Conservation (phyloP, 2,329 filamentous ascomycete genomes). For the Trichoderma asperellum region DNA sequence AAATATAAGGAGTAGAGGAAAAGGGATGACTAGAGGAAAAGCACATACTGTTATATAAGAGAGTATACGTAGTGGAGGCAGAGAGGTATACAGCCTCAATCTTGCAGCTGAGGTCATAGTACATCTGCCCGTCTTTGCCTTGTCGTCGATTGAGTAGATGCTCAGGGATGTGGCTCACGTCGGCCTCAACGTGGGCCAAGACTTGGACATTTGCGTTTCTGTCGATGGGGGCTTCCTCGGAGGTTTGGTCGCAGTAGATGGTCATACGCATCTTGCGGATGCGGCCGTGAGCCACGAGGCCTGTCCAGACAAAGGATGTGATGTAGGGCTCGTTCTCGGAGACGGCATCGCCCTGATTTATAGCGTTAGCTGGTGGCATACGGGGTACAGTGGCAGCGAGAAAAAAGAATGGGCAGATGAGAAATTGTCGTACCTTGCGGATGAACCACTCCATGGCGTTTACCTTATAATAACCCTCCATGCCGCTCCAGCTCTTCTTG, state of each 20-base stretch:
- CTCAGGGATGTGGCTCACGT: conserved; percentile 48
- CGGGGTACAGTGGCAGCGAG: neutral
- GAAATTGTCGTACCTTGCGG: conserved; percentile 37
- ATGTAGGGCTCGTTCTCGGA: conserved; percentile 47
- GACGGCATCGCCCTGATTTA: conserved; percentile 43
- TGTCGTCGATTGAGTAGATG: conserved; percentile 39
- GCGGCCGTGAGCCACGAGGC: conserved; percentile 41
- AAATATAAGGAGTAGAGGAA: no score
- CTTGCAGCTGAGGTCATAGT: conserved; percentile 47
- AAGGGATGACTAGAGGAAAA: no score
- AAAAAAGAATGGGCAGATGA: no score
- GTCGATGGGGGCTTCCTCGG: conserved; percentile 42
- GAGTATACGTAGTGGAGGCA: conserved; percentile 48
- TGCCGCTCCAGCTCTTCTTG: conserved; percentile 44
- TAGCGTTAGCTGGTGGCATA: conserved; percentile 1
- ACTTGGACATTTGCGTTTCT: conserved; percentile 44
- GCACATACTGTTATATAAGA: conserved; percentile 48
- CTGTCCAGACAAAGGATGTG: conserved; percentile 40
- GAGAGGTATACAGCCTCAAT: conserved; percentile 50
- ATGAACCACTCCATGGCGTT: conserved; percentile 52
- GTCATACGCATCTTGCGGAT: conserved; percentile 42
- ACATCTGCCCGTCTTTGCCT: conserved; percentile 45
- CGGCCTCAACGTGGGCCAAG: conserved; percentile 46
- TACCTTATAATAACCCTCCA: conserved; percentile 45
- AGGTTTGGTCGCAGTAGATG: conserved; percentile 43